Evolutionary conservation across 1,139 yeast species (phyloP).

Genomic region (Torulaspora globosa): DNA sequence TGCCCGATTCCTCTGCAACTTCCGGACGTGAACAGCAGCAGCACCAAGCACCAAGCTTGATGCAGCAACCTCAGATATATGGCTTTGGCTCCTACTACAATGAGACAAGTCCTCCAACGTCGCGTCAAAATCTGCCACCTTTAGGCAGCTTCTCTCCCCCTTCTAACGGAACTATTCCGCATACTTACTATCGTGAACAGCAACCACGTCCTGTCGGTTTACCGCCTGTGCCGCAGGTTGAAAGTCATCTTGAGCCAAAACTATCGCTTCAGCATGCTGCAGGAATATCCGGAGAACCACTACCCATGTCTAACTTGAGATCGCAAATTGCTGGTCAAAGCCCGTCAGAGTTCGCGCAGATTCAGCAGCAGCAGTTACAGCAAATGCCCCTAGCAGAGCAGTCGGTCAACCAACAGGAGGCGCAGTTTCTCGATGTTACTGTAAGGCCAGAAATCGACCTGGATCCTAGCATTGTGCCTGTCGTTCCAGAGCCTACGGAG

Average conservation of each 20-base stretch:
- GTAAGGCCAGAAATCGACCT: slow-evolving; percentile 48
- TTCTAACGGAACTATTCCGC: slow-evolving; percentile 33
- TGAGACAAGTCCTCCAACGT: slow-evolving; percentile 13
- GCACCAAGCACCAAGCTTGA: slow-evolving; percentile 7
- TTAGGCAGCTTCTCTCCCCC: slow-evolving; percentile 95
- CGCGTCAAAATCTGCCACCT: slow-evolving; percentile 69
- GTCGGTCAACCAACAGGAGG: slow-evolving; percentile 16
- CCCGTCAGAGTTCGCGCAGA: slow-evolving; percentile 13
- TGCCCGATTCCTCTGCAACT: slow-evolving; percentile 74
- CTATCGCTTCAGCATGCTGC: slow-evolving; percentile 17
- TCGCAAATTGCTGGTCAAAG: slow-evolving; percentile 20
- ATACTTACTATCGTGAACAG: slow-evolving; percentile 16
- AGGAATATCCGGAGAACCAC: slow-evolving; percentile 31
- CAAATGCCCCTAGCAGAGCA: slow-evolving; percentile 16
- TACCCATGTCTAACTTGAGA: slow-evolving; percentile 40
- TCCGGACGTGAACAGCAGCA: slow-evolving; percentile 19
- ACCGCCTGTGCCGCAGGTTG: slow-evolving; percentile 17
- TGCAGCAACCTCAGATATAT: slow-evolving; percentile 17
- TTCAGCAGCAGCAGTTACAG: slow-evolving; percentile 15
- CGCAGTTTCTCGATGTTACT: slow-evolving; percentile 48
- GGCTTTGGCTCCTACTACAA: slow-evolving; percentile 19
- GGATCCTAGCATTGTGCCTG: slow-evolving; percentile 74
- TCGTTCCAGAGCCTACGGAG: slow-evolving; percentile 80
- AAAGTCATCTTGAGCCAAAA: slow-evolving; percentile 9
- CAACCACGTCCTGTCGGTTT: slow-evolving; percentile 12